Conservation (phyloP, 2,329 filamentous ascomycete genomes). For the Aureobasidium namibiae region DNA sequence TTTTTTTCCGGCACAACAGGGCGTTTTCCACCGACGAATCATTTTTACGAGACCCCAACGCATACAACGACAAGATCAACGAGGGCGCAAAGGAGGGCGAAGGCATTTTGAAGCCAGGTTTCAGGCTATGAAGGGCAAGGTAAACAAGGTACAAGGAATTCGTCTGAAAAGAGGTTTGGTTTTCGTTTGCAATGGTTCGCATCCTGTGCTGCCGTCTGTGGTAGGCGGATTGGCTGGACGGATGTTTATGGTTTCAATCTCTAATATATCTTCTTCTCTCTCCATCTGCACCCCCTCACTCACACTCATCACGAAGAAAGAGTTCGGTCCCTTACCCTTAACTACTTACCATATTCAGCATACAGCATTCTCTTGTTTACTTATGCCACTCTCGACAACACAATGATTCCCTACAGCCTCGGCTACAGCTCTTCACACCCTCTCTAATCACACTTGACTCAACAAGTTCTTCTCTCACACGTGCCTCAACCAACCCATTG, state of each 20-base stretch:
- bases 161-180: background rate
- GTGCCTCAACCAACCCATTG: too few species aligned
- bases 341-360: background rate
- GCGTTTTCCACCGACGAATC: slow-evolving; percentile 51
- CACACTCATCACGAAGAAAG: background rate
- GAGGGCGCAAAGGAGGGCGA: slow-evolving; percentile 13
- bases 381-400: background rate
- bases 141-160: background rate
- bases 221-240: background rate
- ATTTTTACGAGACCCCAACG: slow-evolving; percentile 37
- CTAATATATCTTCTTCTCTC: background rate
- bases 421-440: background rate
- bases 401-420: background rate
- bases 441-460: too few species aligned
- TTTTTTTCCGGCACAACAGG: slow-evolving; percentile 26
- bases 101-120: slow-evolving; percentile 7
- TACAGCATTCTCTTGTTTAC: background rate
- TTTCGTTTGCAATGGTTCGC: background rate
- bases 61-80: slow-evolving; percentile 27
- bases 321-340: background rate
- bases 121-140: slow-evolving; percentile 2
- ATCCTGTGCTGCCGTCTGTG: background rate
- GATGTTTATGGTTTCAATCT: background rate
- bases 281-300: background rate
- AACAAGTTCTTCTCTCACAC: too few species aligned